Conservation (phyloP, 768 basidiomycete genomes). For the Auricularia heimuer region DNA sequence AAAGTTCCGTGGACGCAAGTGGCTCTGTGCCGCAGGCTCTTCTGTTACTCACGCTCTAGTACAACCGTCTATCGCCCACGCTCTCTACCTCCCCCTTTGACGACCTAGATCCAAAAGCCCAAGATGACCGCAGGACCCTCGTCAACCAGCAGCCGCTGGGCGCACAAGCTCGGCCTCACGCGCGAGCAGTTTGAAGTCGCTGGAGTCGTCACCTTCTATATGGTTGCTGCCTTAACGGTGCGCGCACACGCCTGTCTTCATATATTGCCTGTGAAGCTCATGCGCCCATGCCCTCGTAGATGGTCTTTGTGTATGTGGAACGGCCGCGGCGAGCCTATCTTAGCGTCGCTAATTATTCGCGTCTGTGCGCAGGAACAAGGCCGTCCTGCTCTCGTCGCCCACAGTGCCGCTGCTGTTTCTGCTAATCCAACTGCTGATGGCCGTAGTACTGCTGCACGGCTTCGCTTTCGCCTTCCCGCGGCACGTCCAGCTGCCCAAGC, state of each 20-base stretch:
- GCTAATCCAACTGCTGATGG: slow-evolving; percentile 14
- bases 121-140: neutral
- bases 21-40: neutral
- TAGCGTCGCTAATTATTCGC: neutral
- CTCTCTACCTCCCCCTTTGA: neutral
- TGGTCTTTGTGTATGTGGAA: slow-evolving; percentile 12
- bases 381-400: slow-evolving; percentile 14
- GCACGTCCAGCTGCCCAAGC: slow-evolving; percentile 5
- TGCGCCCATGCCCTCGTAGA: neutral
- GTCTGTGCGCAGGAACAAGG: slow-evolving; percentile 9
- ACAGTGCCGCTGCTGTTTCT: slow-evolving; percentile 14
- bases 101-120: neutral
- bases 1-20: neutral
- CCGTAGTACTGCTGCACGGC: slow-evolving; percentile 14
- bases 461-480: slow-evolving; percentile 7
- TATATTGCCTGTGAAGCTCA: neutral
- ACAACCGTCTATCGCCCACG: neutral
- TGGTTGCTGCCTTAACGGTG: slow-evolving; percentile 19
- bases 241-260: neutral
- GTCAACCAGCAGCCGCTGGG: neutral
- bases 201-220: slow-evolving; percentile 23
- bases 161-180: neutral
- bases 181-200: slow-evolving; percentile 1
- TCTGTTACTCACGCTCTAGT: neutral
- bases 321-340: neutral